Evolutionary conservation across 2,329 filamentous ascomycete species (phyloP).

Genomic region (Neoscytalidium dimidiatum): DNA sequence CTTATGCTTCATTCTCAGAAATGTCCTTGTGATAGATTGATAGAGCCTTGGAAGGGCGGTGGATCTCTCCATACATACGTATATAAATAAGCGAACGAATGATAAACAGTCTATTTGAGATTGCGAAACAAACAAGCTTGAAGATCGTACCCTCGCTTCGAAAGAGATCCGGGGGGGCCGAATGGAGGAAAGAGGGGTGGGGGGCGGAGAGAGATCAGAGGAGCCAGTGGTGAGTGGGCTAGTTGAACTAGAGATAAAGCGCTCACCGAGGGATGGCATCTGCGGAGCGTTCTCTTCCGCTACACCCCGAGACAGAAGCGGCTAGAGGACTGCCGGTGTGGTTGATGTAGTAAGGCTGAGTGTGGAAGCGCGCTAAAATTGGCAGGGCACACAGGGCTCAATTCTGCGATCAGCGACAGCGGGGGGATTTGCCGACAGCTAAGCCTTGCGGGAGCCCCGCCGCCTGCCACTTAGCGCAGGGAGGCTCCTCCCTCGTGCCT

Average conservation of each 20-base stretch:
- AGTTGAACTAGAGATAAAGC: no score
- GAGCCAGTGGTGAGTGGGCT: no score
- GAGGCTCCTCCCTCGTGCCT: neutral
- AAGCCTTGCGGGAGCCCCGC: neutral
- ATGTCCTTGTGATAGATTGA: neutral
- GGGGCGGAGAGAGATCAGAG: neutral
- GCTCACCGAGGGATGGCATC: neutral
- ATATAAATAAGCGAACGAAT: neutral
- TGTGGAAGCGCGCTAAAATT: neutral
- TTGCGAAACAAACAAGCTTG: neutral
- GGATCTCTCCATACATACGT: neutral
- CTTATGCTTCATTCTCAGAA: neutral
- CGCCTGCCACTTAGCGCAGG: neutral
- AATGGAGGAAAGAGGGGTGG: neutral
- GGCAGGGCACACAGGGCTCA: slow-evolving; percentile 3
- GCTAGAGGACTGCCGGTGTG: neutral
- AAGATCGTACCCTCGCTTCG: neutral
- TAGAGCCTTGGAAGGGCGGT: neutral
- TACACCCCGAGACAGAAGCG: neutral
- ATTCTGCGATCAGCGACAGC: neutral
- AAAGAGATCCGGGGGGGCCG: neutral
- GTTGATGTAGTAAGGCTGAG: neutral
- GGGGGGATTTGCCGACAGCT: neutral
- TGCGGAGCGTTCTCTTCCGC: neutral
- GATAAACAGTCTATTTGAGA: neutral